phyloP scores from a whole-genome alignment of 129 eudicot genomes.

The Oenanthe sinensis region DNA sequence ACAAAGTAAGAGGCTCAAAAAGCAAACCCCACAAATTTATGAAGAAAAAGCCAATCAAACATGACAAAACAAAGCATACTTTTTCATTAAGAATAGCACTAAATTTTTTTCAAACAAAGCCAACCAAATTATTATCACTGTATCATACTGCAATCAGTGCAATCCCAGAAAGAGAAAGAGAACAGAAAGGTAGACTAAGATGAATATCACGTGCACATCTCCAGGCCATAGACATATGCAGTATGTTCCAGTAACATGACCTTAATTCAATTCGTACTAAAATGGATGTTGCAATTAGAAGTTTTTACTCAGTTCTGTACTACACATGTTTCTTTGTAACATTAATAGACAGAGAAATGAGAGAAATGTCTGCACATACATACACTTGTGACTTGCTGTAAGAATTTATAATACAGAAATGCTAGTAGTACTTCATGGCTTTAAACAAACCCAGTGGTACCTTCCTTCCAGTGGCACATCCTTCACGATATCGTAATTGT shows the following conservation, averaged over 20 bases:
- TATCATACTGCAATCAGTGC: slow-evolving; percentile 23
- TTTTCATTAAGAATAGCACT: slow-evolving; percentile 8
- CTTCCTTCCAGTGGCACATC: slow-evolving; percentile 72
- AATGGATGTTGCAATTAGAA: slow-evolving; percentile 31
- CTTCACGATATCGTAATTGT: slow-evolving; percentile 67
- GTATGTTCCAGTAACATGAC: slow-evolving; percentile 11
- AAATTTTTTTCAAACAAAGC: slow-evolving; percentile 13
- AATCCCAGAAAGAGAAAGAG: slow-evolving; percentile 20
- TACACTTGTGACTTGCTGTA: neutral
- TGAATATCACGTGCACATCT: neutral
- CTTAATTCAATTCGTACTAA: slow-evolving; percentile 10
- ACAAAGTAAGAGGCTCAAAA: slow-evolving; percentile 5
- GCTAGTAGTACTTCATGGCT: slow-evolving; percentile 24
- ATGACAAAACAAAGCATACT: slow-evolving; percentile 25
- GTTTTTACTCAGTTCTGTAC: slow-evolving; percentile 29
- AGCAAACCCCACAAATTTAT: slow-evolving; percentile 4
- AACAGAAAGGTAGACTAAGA: neutral
- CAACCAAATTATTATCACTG: slow-evolving; percentile 17
- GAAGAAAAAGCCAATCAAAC: slow-evolving; percentile 13
- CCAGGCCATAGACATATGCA: slow-evolving; percentile 2
- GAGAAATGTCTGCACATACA: slow-evolving; percentile 42
- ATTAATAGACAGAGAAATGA: neutral
- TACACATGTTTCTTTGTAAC: slow-evolving; percentile 3
- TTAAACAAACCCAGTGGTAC: slow-evolving; percentile 69
- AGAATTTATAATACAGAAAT: neutral